phyloP scores from a whole-genome alignment of 495 filamentous ascomycete genomes.

The Penicillium daleae region DNA sequence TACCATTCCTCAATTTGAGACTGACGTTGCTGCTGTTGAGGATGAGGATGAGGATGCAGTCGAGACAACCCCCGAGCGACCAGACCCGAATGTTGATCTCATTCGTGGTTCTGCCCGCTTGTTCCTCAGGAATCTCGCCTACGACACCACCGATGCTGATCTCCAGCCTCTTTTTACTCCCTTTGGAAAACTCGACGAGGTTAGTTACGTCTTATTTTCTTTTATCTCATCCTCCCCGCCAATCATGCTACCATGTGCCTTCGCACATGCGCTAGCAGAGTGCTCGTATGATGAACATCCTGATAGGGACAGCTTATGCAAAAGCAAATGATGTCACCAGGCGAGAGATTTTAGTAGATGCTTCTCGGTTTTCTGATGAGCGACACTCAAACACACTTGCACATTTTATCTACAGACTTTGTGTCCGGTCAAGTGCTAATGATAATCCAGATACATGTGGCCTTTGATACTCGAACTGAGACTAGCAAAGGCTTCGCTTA shows the following conservation, averaged over 20 bases:
- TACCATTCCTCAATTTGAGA: slow-evolving; percentile 24
- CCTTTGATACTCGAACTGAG: slow-evolving; percentile 65
- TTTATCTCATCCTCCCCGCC: slow-evolving; percentile 10
- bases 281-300: slow-evolving; percentile 85
- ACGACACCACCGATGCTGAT: slow-evolving; percentile 76
- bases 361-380: slow-evolving; percentile 64
- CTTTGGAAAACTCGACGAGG: slow-evolving; percentile 83
- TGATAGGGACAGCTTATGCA: slow-evolving; percentile 99
- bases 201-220: slow-evolving; percentile 52
- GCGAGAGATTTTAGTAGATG: slow-evolving; percentile 81
- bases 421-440: slow-evolving; percentile 42
- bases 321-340: slow-evolving; percentile 65
- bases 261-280: slow-evolving; percentile 15
- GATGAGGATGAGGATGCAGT: slow-evolving; percentile 13
- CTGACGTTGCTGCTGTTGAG: slow-evolving; percentile 18
- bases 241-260: slow-evolving; percentile 11
- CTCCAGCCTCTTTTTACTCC: slow-evolving; percentile 68
- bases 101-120: slow-evolving; percentile 63
- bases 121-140: slow-evolving; percentile 88
- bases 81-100: slow-evolving; percentile 46
- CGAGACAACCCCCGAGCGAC: slow-evolving; percentile 23
- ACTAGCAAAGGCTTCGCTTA: slow-evolving; percentile 87
- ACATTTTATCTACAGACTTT: slow-evolving; percentile 32
- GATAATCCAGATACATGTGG: slow-evolving; percentile 73
- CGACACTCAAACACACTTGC: slow-evolving; percentile 38